Conservation (phyloP, 2,329 filamentous ascomycete genomes). For the Aspergillus intermedius region DNA sequence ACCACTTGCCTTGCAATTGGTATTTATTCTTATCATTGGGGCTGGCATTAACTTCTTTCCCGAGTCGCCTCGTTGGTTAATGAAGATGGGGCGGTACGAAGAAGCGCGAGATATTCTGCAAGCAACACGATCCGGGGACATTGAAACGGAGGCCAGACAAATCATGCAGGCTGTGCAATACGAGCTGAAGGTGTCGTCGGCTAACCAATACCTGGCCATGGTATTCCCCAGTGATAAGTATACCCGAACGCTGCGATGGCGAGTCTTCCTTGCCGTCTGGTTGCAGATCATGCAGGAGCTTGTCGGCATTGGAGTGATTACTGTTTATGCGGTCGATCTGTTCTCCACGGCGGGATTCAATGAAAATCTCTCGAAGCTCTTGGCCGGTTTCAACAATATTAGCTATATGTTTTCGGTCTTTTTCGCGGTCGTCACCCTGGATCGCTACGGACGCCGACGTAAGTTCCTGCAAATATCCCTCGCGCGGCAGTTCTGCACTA, state of each 20-base stretch:
- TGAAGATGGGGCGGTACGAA: conserved; percentile 49
- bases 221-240: conserved; percentile 38
- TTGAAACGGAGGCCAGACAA: neutral
- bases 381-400: conserved; percentile 49
- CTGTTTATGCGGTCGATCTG: conserved; percentile 40
- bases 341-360: conserved; percentile 54
- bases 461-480: neutral
- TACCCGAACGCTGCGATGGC: conserved; percentile 12
- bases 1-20: conserved; percentile 60
- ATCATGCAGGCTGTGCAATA: neutral
- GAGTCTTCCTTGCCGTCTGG: conserved; percentile 61
- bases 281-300: conserved; percentile 62
- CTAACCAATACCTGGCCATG: conserved; percentile 55
- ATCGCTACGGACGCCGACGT: conserved; percentile 58
- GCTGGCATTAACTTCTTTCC: conserved; percentile 42
- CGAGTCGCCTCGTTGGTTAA: conserved; percentile 38
- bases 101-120: conserved; percentile 58
- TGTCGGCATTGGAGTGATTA: conserved; percentile 60
- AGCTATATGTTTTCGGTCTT: conserved; percentile 54
- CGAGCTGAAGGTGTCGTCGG: neutral
- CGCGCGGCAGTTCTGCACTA: neutral
- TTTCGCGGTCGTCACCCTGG: conserved; percentile 61
- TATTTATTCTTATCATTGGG: conserved; percentile 52
- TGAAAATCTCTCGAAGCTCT: conserved; percentile 52
- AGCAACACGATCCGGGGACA: neutral